Evolutionary conservation across 306 rosid genomes (phyloP), one percentile per base, ranked within the genome.

Genomic region (Lablab purpureus): DNA sequence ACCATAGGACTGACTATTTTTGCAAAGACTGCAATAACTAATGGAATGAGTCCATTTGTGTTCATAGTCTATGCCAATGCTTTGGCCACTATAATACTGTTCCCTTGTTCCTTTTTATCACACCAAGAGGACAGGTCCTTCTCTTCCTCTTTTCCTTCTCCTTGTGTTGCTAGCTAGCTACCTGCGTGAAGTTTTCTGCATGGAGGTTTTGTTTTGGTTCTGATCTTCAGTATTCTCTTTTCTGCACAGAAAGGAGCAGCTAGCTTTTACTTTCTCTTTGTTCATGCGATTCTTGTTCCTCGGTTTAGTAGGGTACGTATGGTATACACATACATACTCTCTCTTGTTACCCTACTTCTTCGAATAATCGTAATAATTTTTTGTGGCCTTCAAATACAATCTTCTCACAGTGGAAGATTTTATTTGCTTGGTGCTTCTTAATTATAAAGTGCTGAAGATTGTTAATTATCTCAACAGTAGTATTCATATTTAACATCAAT

Each of bases 251-350:
- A 77, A 67, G 75, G 84, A 88, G 76, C 60, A 32, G 46, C 81
- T 90, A 79, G 6, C 87, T 78, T 88, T 90, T 77, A 86, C 85
- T 80, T 80, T 84, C 40, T 65, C 87, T 80, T 83, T 90, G 80
- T 84, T 94, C 58, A 36, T 85, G 77, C 75, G 92, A 41, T 76
- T 91, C 84, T 80, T 90, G 93, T 67, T 92, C 40, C 67, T 94
- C 54, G 94, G 96, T 67, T 80, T 94, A 12, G 87, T 84, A 21
- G 98, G 96, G 97, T 93, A 77, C 5, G n/a, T n/a, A n/a, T n/a
- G n/a, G n/a, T n/a, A 34, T 34, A 34, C 40, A 13, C 27, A 58
- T 65, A n/a, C 12, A 9, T 5, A 34, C 8, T 15, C 21, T 54
- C 59, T 52, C 27, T 25, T 22, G 7, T 6, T 34, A 5, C 7